A percentile compares a stretch with the other conserved stretches of the same genome.
Conservation (phyloP, 352 stramenopile species). For the Globisporangium mamillatum region DNA sequence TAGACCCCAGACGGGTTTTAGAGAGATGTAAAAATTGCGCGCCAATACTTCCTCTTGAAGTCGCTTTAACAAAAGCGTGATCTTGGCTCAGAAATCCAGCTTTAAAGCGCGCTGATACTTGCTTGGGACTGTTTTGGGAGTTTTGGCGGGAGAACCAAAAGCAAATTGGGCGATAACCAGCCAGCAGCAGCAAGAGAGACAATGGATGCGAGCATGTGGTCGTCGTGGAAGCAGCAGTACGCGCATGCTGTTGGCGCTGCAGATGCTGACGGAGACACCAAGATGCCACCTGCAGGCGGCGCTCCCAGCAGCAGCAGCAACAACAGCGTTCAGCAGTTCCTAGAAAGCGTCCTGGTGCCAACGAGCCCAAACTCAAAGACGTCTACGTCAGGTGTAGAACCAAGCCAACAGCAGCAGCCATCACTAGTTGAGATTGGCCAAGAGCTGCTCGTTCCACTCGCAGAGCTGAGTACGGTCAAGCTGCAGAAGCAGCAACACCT, state of each 20-base stretch:
- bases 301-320: neutral
- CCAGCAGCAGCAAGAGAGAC: neutral
- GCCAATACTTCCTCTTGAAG: neutral
- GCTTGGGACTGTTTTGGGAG: neutral
- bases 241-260: conserved; percentile 3
- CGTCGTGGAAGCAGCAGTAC: conserved; percentile 16
- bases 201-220: neutral
- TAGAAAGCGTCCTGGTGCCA: conserved; percentile 8
- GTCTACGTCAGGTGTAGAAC: neutral
- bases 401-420: neutral
- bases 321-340: conserved; percentile 9
- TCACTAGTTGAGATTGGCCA: conserved; percentile 19
- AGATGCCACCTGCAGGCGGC: too few species aligned
- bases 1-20: neutral
- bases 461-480: conserved; percentile 28
- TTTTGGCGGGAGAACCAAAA: conserved; percentile 2
- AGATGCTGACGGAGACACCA: neutral
- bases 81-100: neutral
- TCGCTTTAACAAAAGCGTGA: neutral
- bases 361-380: neutral
- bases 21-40: neutral
- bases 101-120: neutral
- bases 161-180: neutral
- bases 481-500: conserved; percentile 24
- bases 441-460: conserved; percentile 24